Evolutionary conservation across 805 yeast species (phyloP).

Genomic region (Hanseniaspora singularis): DNA sequence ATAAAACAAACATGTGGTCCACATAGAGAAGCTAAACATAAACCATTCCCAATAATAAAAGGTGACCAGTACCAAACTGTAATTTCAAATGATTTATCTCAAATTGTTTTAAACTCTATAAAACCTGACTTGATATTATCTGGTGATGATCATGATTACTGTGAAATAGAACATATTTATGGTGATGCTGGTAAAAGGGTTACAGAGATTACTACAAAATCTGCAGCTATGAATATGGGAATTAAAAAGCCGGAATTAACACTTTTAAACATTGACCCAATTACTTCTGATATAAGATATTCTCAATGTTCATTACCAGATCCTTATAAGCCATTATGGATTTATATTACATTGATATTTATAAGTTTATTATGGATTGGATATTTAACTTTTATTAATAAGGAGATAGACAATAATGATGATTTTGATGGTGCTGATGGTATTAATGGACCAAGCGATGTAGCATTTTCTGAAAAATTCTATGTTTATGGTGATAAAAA

Average conservation of each 20-base stretch:
- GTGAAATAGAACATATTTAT: conserved; percentile 53
- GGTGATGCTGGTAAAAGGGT: conserved; percentile 22
- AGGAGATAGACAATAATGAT: background rate
- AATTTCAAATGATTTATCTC: conserved; percentile 49
- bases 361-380: background rate
- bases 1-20: conserved; percentile 60
- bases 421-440: background rate
- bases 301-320: conserved; percentile 46
- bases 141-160: conserved; percentile 97
- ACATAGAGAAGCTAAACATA: conserved; percentile 54
- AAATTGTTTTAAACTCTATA: conserved; percentile 44
- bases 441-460: too few relatives aligned
- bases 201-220: conserved; percentile 75
- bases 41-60: conserved; percentile 51
- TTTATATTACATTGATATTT: background rate
- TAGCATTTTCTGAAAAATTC: background rate
- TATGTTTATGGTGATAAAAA: conserved; percentile 5
- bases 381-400: background rate
- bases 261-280: conserved; percentile 44
- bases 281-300: conserved; percentile 18
- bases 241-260: conserved; percentile 70
- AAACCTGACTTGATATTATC: conserved; percentile 63
- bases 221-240: conserved; percentile 90
- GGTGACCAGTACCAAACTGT: conserved; percentile 90
- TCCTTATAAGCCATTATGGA: conserved; percentile 35